phyloP scores from a whole-genome alignment of 805 yeast species.

The Lachancea lanzarotensis region DNA sequence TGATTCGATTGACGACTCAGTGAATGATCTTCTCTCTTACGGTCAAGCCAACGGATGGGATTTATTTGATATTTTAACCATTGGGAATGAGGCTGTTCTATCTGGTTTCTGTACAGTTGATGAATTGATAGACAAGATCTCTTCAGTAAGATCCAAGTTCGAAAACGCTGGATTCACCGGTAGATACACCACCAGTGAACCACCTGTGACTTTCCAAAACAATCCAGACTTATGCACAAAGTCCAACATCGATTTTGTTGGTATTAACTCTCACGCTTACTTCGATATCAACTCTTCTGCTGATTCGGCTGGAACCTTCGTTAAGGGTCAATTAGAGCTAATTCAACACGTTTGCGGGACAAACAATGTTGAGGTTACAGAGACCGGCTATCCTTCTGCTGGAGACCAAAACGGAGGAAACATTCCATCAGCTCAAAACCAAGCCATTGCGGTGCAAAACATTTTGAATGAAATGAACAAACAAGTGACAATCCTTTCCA shows the following conservation, averaged over 20 bases:
- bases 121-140: constrained; percentile 60
- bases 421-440: constrained; percentile 66
- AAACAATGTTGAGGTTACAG: constrained; percentile 57
- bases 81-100: constrained; percentile 84
- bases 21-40: constrained; percentile 45
- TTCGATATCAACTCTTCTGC: constrained; percentile 63
- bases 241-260: constrained; percentile 73
- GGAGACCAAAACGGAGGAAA: constrained; percentile 70
- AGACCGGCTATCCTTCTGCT: constrained; percentile 82
- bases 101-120: constrained; percentile 52
- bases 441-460: constrained; percentile 56
- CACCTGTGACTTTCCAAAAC: constrained; percentile 64
- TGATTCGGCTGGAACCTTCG: constrained; percentile 61
- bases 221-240: constrained; percentile 63
- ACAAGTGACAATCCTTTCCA: constrained; percentile 65
- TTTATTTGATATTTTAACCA: constrained; percentile 66
- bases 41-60: constrained; percentile 59
- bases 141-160: constrained; percentile 53
- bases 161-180: constrained; percentile 71
- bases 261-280: constrained; percentile 82
- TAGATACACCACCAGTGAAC: constrained; percentile 76
- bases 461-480: constrained; percentile 54
- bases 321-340: constrained; percentile 52
- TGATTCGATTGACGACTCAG: constrained; percentile 58
- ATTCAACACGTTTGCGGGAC: constrained; percentile 51